Evolutionary conservation across 345 rosid genomes (phyloP), one percentile per base, ranked within the genome.

Genomic region (Erodium maritimum): DNA sequence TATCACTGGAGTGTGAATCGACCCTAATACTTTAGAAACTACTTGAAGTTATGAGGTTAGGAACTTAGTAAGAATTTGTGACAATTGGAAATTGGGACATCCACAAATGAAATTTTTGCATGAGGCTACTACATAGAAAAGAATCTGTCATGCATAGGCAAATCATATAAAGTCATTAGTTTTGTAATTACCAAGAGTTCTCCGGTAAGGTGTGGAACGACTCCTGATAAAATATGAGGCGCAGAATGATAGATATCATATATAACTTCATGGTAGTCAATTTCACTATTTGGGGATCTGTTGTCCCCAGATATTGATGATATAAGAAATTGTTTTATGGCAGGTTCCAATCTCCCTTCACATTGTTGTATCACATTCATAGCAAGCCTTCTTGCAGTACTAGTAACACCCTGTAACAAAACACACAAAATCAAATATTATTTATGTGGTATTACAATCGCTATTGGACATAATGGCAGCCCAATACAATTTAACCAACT

Each of bases 231-330:
- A 55, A 84, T 73, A 69, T 89, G 91, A 66, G 97, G 96, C 62
- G 95, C 91, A 73, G 94, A 87, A 61, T 70, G 62, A 71, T 85
- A 85, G 61, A 93, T 61, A 66, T 79, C 99, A 78, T 77, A 93
- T 24, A 89, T 85, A 70, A 89, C 90, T 64, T 93, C 90, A 77
- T 89, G 95, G 73, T 82, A 78, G 79, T 89, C 96, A 64, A 87
- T 81, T 67, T 82, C 76, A 74, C 70, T 60, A 71, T 79, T 72
- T 24, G 54, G 65, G 52, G 64, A 77, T 60, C 74, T 64, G 75
- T 75, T 76, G 69, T 93, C 99, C 63, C 86, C 94, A 29, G 99
- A 93, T 72, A 87, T 79, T 66, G 83, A 85, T 61, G 99, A 85
- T 65, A 93, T 72, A 45, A 93, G 91, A 71, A 87, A 76, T 77